These are phyloP conservation scores for Trebouxia sp. DNA, from an alignment of 139 green algal genomes.

Conservation along the genomic window DNA sequence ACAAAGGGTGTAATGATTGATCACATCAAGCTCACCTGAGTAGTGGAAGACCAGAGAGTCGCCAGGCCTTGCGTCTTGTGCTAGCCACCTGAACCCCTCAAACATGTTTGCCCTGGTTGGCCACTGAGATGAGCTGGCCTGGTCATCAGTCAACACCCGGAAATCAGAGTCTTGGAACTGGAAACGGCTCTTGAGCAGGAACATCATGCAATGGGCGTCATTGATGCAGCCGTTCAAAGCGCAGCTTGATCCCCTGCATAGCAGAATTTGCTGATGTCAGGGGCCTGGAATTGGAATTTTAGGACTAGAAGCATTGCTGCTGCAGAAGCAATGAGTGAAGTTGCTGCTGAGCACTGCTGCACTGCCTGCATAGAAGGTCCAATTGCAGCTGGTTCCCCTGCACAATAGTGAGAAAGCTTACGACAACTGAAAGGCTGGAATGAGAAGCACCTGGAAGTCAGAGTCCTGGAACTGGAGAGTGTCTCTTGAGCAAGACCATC, in stretches of 20 bases:
- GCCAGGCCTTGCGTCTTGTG: slow-evolving; percentile 45
- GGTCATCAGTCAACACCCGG: slow-evolving; percentile 31
- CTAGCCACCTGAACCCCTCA: slow-evolving; percentile 40
- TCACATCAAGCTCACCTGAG: slow-evolving; percentile 41
- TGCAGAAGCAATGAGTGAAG: background rate
- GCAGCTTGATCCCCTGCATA: slow-evolving; percentile 37
- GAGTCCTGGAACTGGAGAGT: no score
- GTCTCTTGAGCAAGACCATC: no score
- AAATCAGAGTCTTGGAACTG: slow-evolving; percentile 37
- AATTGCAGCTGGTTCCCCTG: no score
- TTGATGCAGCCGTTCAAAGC: slow-evolving; percentile 62
- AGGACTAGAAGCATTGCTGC: no score
- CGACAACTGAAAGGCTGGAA: no score
- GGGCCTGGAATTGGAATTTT: no score
- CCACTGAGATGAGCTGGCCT: slow-evolving; percentile 32
- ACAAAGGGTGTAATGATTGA: background rate
- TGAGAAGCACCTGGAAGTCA: no score
- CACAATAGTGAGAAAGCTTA: no score
- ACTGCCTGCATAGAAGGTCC: no score
- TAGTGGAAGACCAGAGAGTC: slow-evolving; percentile 86
- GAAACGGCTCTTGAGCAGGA: slow-evolving; percentile 35
- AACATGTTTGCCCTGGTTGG: slow-evolving; percentile 50
- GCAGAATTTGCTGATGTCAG: no score
- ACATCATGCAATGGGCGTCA: slow-evolving; percentile 45
- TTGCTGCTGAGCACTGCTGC: no score